Percentiles rank a stretch among this genome's conserved stretches.
Conservation (phyloP, 305 asterid species). For the Galium porrigens region DNA sequence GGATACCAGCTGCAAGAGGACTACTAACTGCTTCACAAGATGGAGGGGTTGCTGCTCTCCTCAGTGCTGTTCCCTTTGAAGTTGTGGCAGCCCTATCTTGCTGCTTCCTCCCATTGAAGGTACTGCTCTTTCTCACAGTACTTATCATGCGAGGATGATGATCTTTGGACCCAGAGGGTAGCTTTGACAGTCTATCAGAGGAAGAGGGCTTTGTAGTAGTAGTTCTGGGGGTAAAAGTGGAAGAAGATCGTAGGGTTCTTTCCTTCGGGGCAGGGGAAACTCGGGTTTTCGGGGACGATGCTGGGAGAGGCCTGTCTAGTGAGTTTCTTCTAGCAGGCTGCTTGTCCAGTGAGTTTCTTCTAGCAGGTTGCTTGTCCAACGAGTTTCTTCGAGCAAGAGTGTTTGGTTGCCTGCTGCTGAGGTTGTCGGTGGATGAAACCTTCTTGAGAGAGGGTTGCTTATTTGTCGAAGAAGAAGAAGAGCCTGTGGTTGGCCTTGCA, state of each 20-base stretch:
- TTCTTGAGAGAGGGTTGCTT: neutral
- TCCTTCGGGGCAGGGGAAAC: constrained; percentile 30
- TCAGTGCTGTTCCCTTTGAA: constrained; percentile 13
- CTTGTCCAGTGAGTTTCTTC: constrained; percentile 19
- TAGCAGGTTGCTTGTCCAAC: constrained; percentile 12
- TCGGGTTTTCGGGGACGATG: constrained; percentile 29
- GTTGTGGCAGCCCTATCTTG: constrained; percentile 12
- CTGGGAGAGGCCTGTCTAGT: constrained; percentile 41
- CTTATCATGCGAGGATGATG: constrained; percentile 23
- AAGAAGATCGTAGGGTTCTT: constrained; percentile 22
- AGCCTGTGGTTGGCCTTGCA: neutral
- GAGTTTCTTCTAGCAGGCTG: constrained; percentile 34
- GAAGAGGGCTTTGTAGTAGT: constrained; percentile 21
- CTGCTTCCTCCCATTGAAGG: constrained; percentile 18
- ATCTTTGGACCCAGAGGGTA: constrained; percentile 21
- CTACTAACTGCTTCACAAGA: constrained; percentile 11
- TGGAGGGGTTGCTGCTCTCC: neutral
- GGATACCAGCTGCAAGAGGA: constrained; percentile 7
- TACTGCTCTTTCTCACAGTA: constrained; percentile 17
- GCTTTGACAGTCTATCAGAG: constrained; percentile 23
- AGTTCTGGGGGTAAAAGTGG: constrained; percentile 25
- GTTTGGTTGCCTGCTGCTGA: neutral
- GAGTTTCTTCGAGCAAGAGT: constrained; percentile 8
- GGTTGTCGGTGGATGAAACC: neutral
- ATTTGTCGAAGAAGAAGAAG: neutral